Conservation (phyloP, 2,329 filamentous ascomycete genomes). For the Amesomyces nigricolor region DNA sequence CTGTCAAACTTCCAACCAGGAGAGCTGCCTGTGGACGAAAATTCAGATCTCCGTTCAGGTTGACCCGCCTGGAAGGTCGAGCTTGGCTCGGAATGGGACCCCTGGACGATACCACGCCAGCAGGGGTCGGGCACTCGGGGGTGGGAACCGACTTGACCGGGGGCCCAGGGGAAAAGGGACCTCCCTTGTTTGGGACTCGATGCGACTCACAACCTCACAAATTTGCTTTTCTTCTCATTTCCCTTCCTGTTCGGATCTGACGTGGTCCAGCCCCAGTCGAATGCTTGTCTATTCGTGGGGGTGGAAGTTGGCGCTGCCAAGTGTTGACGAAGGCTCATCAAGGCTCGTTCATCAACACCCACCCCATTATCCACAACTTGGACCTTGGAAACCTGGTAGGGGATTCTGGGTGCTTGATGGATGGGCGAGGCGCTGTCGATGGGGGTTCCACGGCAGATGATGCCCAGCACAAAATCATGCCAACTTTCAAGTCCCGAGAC, state of each 20-base stretch:
- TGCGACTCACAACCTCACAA: constrained; percentile 4
- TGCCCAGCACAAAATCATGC: neutral
- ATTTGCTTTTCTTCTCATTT: constrained; percentile 11
- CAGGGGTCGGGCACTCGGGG: constrained; percentile 6
- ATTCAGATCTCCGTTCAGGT: constrained; percentile 11
- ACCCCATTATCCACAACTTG: too few relatives aligned
- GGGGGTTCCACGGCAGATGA: neutral
- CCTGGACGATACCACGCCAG: constrained; percentile 14
- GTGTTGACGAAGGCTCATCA: too few relatives aligned
- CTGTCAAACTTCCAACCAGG: neutral
- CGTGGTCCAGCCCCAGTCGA: too few relatives aligned
- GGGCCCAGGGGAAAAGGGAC: neutral
- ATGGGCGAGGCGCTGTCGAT: neutral
- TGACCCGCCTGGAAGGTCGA: constrained; percentile 1
- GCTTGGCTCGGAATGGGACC: constrained; percentile 17
- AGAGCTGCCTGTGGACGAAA: neutral
- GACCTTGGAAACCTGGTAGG: too few relatives aligned
- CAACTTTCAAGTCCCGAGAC: neutral
- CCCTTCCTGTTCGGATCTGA: constrained; percentile 1
- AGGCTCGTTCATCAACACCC: too few relatives aligned
- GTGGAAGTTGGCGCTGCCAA: too few relatives aligned
- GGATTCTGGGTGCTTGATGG: too few relatives aligned
- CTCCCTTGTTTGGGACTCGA: constrained; percentile 7
- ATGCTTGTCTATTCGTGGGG: too few relatives aligned
- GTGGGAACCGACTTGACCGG: constrained; percentile 6